Conservation (phyloP, 306 rosid genomes). For the Lupinus albus region DNA sequence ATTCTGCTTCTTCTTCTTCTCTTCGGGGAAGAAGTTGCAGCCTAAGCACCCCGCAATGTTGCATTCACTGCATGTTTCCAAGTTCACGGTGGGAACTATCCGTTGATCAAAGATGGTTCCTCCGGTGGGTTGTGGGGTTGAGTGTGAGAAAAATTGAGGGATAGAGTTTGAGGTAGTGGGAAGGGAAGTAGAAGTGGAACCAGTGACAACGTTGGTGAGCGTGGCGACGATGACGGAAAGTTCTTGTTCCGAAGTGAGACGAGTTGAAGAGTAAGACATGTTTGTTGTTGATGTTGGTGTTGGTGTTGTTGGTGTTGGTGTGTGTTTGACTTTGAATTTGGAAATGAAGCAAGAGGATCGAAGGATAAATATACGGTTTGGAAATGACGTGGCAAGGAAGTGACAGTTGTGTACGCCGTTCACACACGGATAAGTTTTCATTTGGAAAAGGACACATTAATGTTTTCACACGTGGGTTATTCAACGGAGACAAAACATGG, state of each 20-base stretch:
- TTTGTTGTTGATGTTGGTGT: not conserved
- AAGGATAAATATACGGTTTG: conserved; percentile 45
- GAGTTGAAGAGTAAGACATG: conserved; percentile 44
- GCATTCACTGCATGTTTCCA: conserved; percentile 61
- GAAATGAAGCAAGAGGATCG: not conserved
- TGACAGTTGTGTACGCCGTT: conserved; percentile 46
- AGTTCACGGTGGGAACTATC: not conserved
- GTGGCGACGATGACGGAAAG: conserved; percentile 70
- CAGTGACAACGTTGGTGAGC: conserved; percentile 76
- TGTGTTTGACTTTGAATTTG: conserved; percentile 2
- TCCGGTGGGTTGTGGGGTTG: not conserved
- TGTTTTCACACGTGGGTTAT: too few relatives aligned
- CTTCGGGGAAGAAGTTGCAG: conserved; percentile 55
- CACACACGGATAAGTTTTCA: conserved; percentile 45
- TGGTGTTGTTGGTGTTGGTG: not conserved
- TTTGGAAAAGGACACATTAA: too few relatives aligned
- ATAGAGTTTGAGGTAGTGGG: not conserved
- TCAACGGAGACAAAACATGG: too few relatives aligned
- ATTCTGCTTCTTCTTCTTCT: conserved; percentile 44
- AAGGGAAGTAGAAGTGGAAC: conserved; percentile 33
- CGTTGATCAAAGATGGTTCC: not conserved
- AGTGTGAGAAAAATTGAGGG: not conserved
- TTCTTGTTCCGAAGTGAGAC: conserved; percentile 69
- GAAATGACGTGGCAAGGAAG: conserved; percentile 46
- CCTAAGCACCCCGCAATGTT: conserved; percentile 65